A percentile compares a stretch with the other conserved stretches of the same genome.
Evolutionary conservation across 441 rosid species (phyloP).

Genomic region (Gossypium schwendimanii): DNA sequence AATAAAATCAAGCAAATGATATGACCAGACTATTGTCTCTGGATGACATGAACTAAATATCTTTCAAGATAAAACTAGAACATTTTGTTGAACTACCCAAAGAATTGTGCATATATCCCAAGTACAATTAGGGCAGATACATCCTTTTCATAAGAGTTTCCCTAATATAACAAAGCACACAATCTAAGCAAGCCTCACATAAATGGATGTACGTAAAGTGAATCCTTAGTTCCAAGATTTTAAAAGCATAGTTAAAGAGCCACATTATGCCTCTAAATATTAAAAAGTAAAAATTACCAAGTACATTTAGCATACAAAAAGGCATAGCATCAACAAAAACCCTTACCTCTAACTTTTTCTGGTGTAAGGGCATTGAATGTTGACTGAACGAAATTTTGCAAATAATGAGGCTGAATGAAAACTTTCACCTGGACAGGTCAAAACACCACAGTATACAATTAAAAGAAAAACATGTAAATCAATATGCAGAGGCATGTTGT

Average conservation of each 20-base stretch:
- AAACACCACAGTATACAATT: background rate
- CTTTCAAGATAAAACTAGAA: no score
- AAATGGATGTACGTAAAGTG: no score
- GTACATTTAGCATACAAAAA: background rate
- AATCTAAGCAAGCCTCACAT: no score
- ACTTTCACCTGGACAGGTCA: slow-evolving; percentile 72
- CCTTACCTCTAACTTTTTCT: slow-evolving; percentile 70
- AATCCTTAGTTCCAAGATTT: background rate
- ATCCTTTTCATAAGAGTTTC: no score
- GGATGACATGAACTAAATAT: no score
- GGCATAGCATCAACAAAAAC: background rate
- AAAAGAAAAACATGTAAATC: slow-evolving; percentile 2
- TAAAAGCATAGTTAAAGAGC: background rate
- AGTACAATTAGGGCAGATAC: no score
- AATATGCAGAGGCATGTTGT: background rate
- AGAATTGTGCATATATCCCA: no score
- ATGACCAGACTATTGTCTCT: no score
- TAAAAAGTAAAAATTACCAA: background rate
- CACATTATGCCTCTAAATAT: background rate
- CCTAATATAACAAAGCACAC: no score
- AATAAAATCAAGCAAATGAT: no score
- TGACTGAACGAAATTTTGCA: slow-evolving; percentile 80
- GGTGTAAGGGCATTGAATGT: slow-evolving; percentile 78
- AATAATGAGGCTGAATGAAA: slow-evolving; percentile 73
- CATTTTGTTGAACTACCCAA: no score